Percentiles rank a stretch among this genome's conserved stretches.
These are phyloP conservation scores for Talaromyces sp. DNA, from an alignment of 2,329 filamentous ascomycete genomes.

Conservation along the genomic window DNA sequence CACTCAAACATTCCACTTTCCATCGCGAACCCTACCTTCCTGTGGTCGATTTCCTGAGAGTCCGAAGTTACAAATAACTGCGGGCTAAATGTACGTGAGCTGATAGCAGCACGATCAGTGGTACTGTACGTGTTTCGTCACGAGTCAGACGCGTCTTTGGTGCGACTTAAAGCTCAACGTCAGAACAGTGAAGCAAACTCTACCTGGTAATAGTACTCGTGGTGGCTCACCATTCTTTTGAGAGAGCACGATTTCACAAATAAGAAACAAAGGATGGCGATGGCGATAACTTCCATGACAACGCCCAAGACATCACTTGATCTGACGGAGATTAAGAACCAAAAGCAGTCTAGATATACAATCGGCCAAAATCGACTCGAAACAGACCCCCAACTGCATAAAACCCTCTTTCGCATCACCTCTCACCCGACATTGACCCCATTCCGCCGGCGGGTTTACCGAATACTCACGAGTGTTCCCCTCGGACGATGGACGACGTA, in stretches of 20 bases:
- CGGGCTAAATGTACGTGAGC: too few species aligned
- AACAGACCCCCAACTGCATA: constrained; percentile 11
- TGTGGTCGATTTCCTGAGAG: too few species aligned
- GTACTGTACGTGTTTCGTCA: background rate
- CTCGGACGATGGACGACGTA: constrained; percentile 72
- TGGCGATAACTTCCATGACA: background rate
- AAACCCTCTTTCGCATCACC: constrained; percentile 38
- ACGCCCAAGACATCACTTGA: background rate
- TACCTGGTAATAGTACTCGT: background rate
- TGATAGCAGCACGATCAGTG: background rate
- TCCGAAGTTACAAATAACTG: too few species aligned
- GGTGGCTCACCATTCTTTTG: background rate
- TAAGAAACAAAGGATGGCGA: background rate
- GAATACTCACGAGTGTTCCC: constrained; percentile 71
- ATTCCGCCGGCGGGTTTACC: constrained; percentile 57
- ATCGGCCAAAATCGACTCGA: background rate
- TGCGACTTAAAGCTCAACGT: background rate
- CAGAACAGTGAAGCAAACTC: background rate
- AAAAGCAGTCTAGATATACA: background rate
- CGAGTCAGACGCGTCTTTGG: background rate
- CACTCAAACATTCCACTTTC: too few species aligned
- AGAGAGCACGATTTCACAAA: background rate
- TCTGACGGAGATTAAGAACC: background rate
- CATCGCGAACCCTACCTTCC: too few species aligned
- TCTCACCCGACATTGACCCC: constrained; percentile 45